Base-by-base conservation (phyloP, 1,284 basidiomycete species). In the Papiliotrema laurentii region DNA sequence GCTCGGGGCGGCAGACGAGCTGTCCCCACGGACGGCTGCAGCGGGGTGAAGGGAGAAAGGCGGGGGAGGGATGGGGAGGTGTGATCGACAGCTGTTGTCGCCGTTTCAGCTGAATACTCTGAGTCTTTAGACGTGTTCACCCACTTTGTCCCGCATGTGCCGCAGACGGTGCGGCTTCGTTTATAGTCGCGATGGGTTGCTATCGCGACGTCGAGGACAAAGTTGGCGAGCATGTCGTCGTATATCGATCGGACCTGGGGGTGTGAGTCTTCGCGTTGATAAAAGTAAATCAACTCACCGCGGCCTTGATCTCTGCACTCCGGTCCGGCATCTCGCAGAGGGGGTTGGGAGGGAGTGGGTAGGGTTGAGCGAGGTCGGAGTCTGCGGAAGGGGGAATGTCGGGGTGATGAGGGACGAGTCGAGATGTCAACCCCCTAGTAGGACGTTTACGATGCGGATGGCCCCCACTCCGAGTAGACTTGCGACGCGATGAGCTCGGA, bases 141-240 rank as follows among this genome's bases (percentile, higher is more conserved):
- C 46, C 42, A 69, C 69, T 51, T 56, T 16, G 69, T 69, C 2
- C 60, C 60, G 35, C 66, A 68, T 27, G 61, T 66, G 2, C 64
- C 63, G 45, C 69, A 72, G 16, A 58, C 51, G 0, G 51, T 56
- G 41, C 60, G 44, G 6, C 66, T 62, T 7, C 67, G 59, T 50
- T 69, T 69, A 52, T 70, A 64, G 48, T 69, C 68, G 25, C 66
- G 56, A 48, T 70, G 68, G 9, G 68, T 67, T 11, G 61, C 49
- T 24, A 70, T 69, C 2, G 66, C 56, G 5, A 59, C 60, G 11
- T 60, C 56, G 14, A 66, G 54, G 13, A 72, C 58, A 11, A 61
- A 41, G 44, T 69, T 64, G 18, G 45, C 52, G 4, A 72, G 51
- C 44, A 72, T 61, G 48, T 72, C 69, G 10, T 60, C 55, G 21